These are phyloP conservation scores for Ogataea angusta DNA, from an alignment of 805 yeast genomes.

Conservation along the genomic window DNA sequence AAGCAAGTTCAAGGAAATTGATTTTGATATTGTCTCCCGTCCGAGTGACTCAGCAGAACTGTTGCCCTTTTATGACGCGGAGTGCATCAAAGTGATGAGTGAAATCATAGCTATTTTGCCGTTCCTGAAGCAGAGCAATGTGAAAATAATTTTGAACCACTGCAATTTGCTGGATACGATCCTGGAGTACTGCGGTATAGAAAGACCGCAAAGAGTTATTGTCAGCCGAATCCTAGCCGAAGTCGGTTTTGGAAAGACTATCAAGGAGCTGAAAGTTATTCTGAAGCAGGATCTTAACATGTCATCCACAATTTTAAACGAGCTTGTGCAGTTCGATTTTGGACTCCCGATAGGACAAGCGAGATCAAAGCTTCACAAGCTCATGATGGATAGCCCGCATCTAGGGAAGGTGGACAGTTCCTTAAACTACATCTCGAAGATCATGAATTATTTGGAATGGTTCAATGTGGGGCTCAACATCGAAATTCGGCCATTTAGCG, in stretches of 20 bases:
- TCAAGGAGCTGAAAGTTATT: slow-evolving; percentile 49
- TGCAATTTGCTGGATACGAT: slow-evolving; percentile 72
- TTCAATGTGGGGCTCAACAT: slow-evolving; percentile 52
- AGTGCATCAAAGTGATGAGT: slow-evolving; percentile 75
- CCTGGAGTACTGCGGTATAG: slow-evolving; percentile 78
- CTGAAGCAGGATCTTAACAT: slow-evolving; percentile 66
- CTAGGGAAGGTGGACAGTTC: slow-evolving; percentile 60
- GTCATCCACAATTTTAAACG: slow-evolving; percentile 78
- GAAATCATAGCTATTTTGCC: slow-evolving; percentile 69
- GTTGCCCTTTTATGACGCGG: slow-evolving; percentile 74
- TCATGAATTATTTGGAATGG: slow-evolving; percentile 49
- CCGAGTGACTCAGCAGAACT: slow-evolving; percentile 27
- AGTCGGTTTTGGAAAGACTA: slow-evolving; percentile 63
- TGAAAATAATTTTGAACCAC: slow-evolving; percentile 71
- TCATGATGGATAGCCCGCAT: slow-evolving; percentile 73
- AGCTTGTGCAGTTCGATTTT: slow-evolving; percentile 77
- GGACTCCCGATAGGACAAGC: slow-evolving; percentile 65
- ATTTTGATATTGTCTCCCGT: slow-evolving; percentile 71
- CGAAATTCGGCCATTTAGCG: slow-evolving; percentile 75
- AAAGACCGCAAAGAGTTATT: slow-evolving; percentile 64
- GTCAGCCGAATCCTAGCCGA: slow-evolving; percentile 75
- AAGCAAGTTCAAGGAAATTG: slow-evolving; percentile 72
- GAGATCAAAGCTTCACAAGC: slow-evolving; percentile 55
- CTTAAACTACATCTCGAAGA: slow-evolving; percentile 56
- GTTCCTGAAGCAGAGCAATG: slow-evolving; percentile 54